Conservation (phyloP, 176 grass and related monocot genomes). For the Oryza australiensis region DNA sequence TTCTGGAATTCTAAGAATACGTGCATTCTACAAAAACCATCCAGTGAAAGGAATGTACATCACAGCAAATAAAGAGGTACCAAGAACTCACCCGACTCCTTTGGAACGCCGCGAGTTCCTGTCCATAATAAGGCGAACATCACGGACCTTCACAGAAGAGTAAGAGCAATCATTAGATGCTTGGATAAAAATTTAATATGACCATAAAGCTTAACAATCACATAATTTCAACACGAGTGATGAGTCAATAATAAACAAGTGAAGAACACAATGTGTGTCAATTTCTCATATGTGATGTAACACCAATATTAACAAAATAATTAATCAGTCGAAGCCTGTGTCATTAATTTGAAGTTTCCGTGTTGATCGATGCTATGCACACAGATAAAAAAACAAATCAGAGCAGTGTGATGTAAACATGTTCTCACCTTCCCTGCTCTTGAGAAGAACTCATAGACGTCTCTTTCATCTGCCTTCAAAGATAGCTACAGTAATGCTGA, state of each 20-base stretch:
- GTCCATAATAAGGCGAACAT: conserved; percentile 99
- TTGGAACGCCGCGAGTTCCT: conserved; percentile 93
- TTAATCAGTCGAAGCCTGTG: not conserved
- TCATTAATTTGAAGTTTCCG: conserved; percentile 1
- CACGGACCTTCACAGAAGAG: conserved; percentile 66
- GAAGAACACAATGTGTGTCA: not conserved
- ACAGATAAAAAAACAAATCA: not conserved
- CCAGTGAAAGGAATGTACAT: not conserved
- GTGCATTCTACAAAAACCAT: conserved; percentile 20
- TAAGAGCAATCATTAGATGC: conserved; percentile 13
- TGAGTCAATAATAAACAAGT: not conserved
- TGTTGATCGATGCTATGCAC: not conserved
- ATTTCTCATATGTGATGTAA: not conserved
- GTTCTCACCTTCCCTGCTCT: conserved; percentile 92
- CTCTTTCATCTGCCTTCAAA: conserved; percentile 93
- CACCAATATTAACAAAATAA: not conserved
- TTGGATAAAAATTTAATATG: not conserved
- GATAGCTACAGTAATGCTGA: conserved; percentile 62
- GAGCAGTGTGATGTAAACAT: not conserved
- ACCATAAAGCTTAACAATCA: not conserved
- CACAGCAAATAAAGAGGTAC: conserved; percentile 12
- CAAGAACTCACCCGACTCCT: conserved; percentile 84
- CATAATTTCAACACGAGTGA: not conserved
- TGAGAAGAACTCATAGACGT: conserved; percentile 98
- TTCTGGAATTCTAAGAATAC: conserved; percentile 1